Evolutionary conservation across 495 filamentous ascomycete species (phyloP).

Genomic region (Daldinia bambusicola): DNA sequence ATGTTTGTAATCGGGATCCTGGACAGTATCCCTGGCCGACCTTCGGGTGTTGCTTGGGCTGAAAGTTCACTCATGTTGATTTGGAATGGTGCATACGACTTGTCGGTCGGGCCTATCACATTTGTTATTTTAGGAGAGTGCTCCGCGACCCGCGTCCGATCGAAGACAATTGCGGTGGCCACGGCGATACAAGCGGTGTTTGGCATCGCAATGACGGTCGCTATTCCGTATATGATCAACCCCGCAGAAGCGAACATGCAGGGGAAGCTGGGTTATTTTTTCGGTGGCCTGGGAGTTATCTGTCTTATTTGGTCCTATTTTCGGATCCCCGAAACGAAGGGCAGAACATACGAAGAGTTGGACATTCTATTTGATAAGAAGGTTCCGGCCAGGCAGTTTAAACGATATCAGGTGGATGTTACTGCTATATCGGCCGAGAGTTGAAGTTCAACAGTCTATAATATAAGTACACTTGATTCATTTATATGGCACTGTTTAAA

Average conservation of each 20-base stretch:
- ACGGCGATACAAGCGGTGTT: slow-evolving; percentile 68
- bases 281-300: slow-evolving; percentile 63
- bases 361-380: slow-evolving; percentile 61
- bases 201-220: slow-evolving; percentile 69
- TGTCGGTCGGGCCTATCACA: slow-evolving; percentile 68
- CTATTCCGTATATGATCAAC: slow-evolving; percentile 75
- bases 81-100: slow-evolving; percentile 67
- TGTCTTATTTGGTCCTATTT: slow-evolving; percentile 62
- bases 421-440: slow-evolving; percentile 16
- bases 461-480: too few relatives aligned
- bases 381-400: slow-evolving; percentile 65
- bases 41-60: slow-evolving; percentile 59
- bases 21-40: slow-evolving; percentile 63
- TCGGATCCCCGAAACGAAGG: slow-evolving; percentile 69
- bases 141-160: slow-evolving; percentile 66
- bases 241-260: slow-evolving; percentile 70
- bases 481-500: neutral
- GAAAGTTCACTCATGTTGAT: slow-evolving; percentile 64
- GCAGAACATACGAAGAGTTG: slow-evolving; percentile 69
- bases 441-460: slow-evolving; percentile 15
- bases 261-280: slow-evolving; percentile 76
- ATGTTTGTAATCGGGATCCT: slow-evolving; percentile 68
- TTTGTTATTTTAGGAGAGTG: slow-evolving; percentile 72
- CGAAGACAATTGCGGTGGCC: slow-evolving; percentile 70
- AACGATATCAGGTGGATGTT: slow-evolving; percentile 50